Percentiles rank a stretch among this genome's conserved stretches.
phyloP scores from a whole-genome alignment of 2,329 filamentous ascomycete species.

The Pseudopyricularia cyperi region DNA sequence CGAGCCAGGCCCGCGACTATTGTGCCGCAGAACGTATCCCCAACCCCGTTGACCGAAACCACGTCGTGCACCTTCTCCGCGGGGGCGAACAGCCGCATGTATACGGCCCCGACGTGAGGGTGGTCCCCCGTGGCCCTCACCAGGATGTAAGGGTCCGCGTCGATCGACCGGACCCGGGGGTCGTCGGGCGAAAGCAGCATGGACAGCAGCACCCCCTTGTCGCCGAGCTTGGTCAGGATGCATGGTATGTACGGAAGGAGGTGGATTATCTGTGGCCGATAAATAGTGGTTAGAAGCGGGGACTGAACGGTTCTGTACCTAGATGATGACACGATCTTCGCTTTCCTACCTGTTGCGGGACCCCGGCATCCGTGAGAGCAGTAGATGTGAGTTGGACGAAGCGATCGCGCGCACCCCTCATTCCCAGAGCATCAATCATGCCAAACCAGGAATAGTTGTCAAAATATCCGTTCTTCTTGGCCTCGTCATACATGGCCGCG shows the following conservation, averaged over 20 bases:
- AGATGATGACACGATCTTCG: neutral
- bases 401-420: constrained; percentile 55
- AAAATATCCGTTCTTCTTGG: constrained; percentile 53
- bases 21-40: constrained; percentile 84
- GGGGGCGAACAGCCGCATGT: constrained; percentile 62
- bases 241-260: constrained; percentile 80
- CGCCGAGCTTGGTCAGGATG: constrained; percentile 73
- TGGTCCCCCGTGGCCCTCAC: constrained; percentile 43
- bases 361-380: constrained; percentile 61
- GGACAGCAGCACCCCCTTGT: constrained; percentile 61
- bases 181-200: constrained; percentile 57
- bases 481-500: constrained; percentile 61
- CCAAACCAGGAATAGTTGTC: constrained; percentile 62
- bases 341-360: constrained; percentile 53
- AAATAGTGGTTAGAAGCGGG: neutral
- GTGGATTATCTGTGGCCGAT: constrained; percentile 52
- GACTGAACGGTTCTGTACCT: neutral
- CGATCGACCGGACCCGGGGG: constrained; percentile 46
- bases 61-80: constrained; percentile 56
- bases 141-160: constrained; percentile 58
- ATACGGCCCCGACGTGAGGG: constrained; percentile 57
- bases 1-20: constrained; percentile 65
- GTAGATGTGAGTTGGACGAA: constrained; percentile 56
- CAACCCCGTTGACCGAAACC: constrained; percentile 85
- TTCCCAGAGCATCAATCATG: constrained; percentile 66